These are phyloP conservation scores for Grigorovia humatica DNA, from an alignment of 805 yeast species.

Conservation along the genomic window DNA sequence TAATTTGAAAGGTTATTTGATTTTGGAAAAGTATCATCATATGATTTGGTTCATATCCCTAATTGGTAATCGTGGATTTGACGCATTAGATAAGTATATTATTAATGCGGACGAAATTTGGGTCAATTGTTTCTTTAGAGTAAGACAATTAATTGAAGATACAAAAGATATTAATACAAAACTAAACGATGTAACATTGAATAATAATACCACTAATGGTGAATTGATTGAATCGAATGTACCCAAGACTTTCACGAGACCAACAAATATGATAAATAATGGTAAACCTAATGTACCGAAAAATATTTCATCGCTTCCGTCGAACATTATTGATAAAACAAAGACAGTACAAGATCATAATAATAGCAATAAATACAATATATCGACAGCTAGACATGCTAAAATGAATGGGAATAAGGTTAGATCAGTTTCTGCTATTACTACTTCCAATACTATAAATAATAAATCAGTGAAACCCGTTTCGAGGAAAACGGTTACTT, in stretches of 20 bases:
- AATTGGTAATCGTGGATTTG: constrained; percentile 16
- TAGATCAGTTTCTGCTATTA: too few relatives aligned
- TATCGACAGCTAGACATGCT: too few relatives aligned
- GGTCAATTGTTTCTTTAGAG: constrained; percentile 61
- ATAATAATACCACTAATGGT: neutral
- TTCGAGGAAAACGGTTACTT: neutral
- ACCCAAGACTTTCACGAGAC: too few relatives aligned
- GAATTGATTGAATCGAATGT: neutral
- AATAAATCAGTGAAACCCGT: neutral
- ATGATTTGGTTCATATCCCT: constrained; percentile 49
- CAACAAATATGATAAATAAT: too few relatives aligned
- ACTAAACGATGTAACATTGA: neutral
- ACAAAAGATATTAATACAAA: neutral
- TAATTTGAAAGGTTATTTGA: constrained; percentile 48
- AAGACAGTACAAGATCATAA: neutral
- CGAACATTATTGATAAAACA: too few relatives aligned
- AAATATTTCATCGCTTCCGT: neutral
- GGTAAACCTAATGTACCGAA: neutral
- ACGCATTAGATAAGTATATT: constrained; percentile 15
- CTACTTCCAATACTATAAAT: too few relatives aligned
- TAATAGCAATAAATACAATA: too few relatives aligned
- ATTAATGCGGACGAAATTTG: constrained; percentile 46
- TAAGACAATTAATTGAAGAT: constrained; percentile 45
- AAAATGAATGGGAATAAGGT: too few relatives aligned
- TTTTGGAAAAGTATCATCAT: constrained; percentile 48